A percentile compares a stretch with the other conserved stretches of the same genome.
Evolutionary conservation across 2,329 filamentous ascomycete genomes (phyloP).

Genomic region (Colletotrichum sp.): DNA sequence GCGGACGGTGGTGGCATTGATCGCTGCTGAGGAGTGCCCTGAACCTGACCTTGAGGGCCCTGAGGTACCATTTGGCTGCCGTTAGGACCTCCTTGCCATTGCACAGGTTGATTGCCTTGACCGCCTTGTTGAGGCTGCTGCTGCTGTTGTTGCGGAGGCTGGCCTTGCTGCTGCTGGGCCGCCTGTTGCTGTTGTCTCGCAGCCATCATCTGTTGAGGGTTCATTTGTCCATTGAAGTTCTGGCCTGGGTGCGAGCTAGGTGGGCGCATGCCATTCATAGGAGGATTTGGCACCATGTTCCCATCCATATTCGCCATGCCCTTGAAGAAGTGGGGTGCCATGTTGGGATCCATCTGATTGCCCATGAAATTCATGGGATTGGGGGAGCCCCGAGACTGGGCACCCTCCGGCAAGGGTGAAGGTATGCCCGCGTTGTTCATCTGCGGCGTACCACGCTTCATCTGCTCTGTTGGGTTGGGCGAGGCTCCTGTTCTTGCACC

Average conservation of each 20-base stretch:
- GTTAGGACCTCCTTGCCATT: conserved; percentile 50
- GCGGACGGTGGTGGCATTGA: conserved; percentile 71
- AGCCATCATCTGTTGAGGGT: conserved; percentile 64
- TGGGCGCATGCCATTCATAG: conserved; percentile 72
- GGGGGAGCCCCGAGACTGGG: conserved; percentile 69
- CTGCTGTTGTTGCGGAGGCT: conserved; percentile 41
- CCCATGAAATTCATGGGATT: conserved; percentile 68
- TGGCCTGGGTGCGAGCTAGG: conserved; percentile 70
- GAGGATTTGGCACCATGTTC: conserved; percentile 56
- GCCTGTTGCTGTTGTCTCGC: conserved; percentile 40
- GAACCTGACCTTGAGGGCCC: conserved; percentile 55
- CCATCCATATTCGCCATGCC: conserved; percentile 55
- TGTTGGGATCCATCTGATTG: conserved; percentile 65
- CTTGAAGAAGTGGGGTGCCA: conserved; percentile 65
- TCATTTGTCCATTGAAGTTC: conserved; percentile 62
- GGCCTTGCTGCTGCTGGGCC: conserved; percentile 62
- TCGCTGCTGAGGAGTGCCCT: conserved; percentile 75
- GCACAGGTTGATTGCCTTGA: conserved; percentile 48
- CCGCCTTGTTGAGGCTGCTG: conserved; percentile 33
- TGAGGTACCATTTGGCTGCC: conserved; percentile 46
- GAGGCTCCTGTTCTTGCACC: conserved; percentile 72
- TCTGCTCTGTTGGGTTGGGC: conserved; percentile 78
- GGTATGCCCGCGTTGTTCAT: conserved; percentile 72
- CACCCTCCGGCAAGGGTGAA: conserved; percentile 73
- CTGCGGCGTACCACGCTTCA: conserved; percentile 78